phyloP scores from a whole-genome alignment of 2,329 filamentous ascomycete genomes.

The Fusarium paranaense region DNA sequence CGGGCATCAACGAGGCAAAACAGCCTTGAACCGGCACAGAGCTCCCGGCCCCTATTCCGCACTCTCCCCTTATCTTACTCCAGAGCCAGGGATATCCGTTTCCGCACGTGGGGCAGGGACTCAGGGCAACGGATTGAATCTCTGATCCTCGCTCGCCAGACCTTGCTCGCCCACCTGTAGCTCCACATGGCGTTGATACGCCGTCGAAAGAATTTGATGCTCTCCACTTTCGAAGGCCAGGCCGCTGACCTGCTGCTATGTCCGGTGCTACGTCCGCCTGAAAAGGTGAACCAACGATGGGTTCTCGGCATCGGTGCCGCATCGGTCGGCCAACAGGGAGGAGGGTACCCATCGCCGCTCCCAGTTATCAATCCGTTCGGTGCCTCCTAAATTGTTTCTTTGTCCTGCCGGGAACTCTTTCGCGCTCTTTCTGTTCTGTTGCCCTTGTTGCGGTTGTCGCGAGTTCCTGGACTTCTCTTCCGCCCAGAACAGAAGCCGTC shows the following conservation, averaged over 20 bases:
- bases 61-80: slow-evolving; percentile 10
- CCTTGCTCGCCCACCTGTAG: slow-evolving; percentile 6
- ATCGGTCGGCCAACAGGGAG: slow-evolving; percentile 30
- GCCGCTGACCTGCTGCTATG: slow-evolving; percentile 16
- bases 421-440: background rate
- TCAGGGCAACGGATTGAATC: background rate
- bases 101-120: slow-evolving; percentile 5
- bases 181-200: slow-evolving; percentile 21
- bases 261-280: slow-evolving; percentile 22
- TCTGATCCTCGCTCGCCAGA: slow-evolving; percentile 10
- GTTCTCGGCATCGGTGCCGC: slow-evolving; percentile 35
- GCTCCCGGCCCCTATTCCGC: background rate
- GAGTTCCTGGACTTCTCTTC: background rate
- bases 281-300: slow-evolving; percentile 1
- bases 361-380: slow-evolving; percentile 14
- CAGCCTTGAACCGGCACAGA: slow-evolving; percentile 1
- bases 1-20: background rate
- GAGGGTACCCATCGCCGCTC: slow-evolving; percentile 16
- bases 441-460: background rate
- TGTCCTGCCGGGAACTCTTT: background rate
- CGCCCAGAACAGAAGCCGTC: background rate
- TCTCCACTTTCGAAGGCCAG: slow-evolving; percentile 31
- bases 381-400: slow-evolving; percentile 18
- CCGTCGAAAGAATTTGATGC: slow-evolving; percentile 4
- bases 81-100: slow-evolving; percentile 2